Percentiles rank a stretch among this genome's conserved stretches.
phyloP scores from a whole-genome alignment of 2,329 filamentous ascomycete genomes.

The Lizonia empirigonia region DNA sequence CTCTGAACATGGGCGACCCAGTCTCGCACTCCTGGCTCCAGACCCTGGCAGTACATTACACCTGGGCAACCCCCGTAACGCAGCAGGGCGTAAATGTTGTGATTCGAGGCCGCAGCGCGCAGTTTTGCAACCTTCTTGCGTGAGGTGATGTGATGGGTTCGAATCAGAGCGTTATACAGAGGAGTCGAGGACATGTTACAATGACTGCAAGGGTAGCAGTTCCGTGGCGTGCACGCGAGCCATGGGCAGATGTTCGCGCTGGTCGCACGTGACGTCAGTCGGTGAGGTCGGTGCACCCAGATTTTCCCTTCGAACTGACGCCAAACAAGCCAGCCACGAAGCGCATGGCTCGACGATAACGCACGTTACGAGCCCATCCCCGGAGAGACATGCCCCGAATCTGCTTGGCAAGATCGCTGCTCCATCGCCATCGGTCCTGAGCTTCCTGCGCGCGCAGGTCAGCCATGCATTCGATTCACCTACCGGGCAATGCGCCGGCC shows the following conservation, averaged over 20 bases:
- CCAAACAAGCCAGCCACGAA: constrained; percentile 1
- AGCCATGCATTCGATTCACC: constrained; percentile 37
- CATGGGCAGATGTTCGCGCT: too few relatives aligned
- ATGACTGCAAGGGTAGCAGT: too few relatives aligned
- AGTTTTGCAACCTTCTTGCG: constrained; percentile 73
- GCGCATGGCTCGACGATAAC: constrained; percentile 12
- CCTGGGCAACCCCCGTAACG: constrained; percentile 72
- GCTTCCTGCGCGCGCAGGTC: constrained; percentile 46
- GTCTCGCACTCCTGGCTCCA: constrained; percentile 59
- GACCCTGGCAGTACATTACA: constrained; percentile 77
- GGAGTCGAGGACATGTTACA: constrained; percentile 28
- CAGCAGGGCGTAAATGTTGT: constrained; percentile 67
- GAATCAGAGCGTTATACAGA: constrained; percentile 66
- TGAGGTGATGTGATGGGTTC: constrained; percentile 81
- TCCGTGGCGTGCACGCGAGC: too few relatives aligned
- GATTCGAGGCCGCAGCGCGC: constrained; percentile 66
- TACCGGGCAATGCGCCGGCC: constrained; percentile 29
- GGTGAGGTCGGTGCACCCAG: too few relatives aligned
- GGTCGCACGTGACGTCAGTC: constrained; percentile 41
- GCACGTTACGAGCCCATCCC: constrained; percentile 17
- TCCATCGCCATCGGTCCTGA: constrained; percentile 47
- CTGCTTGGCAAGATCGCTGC: constrained; percentile 39
- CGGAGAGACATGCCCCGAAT: constrained; percentile 46
- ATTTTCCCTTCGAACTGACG: constrained; percentile 12
- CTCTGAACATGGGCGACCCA: constrained; percentile 70